Base-by-base conservation (phyloP, 495 filamentous ascomycete species). In the Xylaria telfairii region DNA sequence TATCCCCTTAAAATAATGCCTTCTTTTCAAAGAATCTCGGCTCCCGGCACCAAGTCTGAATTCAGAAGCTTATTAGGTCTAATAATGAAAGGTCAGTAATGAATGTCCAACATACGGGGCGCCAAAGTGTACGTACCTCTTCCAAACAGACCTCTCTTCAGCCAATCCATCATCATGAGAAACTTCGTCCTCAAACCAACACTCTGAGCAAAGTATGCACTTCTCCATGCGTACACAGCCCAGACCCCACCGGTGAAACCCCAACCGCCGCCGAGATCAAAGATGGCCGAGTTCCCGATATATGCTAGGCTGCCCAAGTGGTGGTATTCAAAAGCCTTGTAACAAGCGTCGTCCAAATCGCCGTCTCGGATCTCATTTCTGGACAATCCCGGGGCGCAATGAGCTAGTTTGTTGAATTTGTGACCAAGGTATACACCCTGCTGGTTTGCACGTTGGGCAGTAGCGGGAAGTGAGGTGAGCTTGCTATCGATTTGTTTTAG, bases 141-240 rank as follows among this genome's bases (percentile, higher is more conserved):
- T 74, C 96, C 96, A 83, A 99, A 99, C 21, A 99, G 78, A 17
- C 93, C 91, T 80, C 96, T 87, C 89, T 98, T 99, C 12, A 86
- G 90, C 96, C 96, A 99, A 82, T 99, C 96, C 96, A 99, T 98
- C 0, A 94, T 94, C 84, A 99, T 82, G 80, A 99, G 80, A 73
- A 93, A 85, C 67, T 96, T 86, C 53, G 96, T 99, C 76, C 96
- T 83, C 60, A 97, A 86, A 78, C 94, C 97, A 51, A 99, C 96
- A 81, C 94, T 97, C 87, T 99, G 93, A 24, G 96, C 94, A 81
- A 99, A 98, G 82, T 99, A 99, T 41, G 98, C 91, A 74, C 93
- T 95, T 54, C 95, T 84, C 96, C 96, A 99, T 65, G 97, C 88
- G 81, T 99, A 99, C 74, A 98, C 94, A 13, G 93, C 96, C 85